Conservation (phyloP, 2,329 filamentous ascomycete genomes). For the Colletotrichum limetticola region DNA sequence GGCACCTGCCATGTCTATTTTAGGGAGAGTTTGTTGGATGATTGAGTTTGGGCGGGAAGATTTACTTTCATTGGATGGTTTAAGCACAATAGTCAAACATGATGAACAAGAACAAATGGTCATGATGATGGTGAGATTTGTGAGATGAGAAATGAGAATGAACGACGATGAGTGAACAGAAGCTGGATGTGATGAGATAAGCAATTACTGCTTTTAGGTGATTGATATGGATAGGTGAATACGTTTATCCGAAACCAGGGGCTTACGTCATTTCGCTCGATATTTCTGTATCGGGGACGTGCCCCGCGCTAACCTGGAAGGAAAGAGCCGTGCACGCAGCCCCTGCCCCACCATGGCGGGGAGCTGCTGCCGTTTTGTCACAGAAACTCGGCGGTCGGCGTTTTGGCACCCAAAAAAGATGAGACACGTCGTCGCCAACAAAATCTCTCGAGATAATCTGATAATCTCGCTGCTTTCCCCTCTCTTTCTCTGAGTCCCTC, state of each 20-base stretch:
- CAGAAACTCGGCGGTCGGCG: constrained; percentile 8
- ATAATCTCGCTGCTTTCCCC: background rate
- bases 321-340: background rate
- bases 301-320: constrained; percentile 11
- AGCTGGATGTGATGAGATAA: background rate
- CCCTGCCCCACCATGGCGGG: constrained; percentile 24
- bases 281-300: constrained; percentile 19
- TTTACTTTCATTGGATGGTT: background rate
- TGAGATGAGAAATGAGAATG: background rate
- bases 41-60: background rate
- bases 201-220: background rate
- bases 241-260: background rate
- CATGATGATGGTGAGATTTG: background rate
- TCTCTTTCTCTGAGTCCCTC: too few relatives aligned
- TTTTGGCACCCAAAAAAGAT: constrained; percentile 4
- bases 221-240: background rate
- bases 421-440: constrained; percentile 12
- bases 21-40: background rate
- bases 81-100: too few relatives aligned
- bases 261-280: constrained; percentile 16
- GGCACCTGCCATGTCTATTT: background rate
- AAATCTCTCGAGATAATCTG: background rate
- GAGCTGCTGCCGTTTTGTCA: constrained; percentile 7
- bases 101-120: too few relatives aligned
- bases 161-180: too few relatives aligned